Conservation (phyloP, 371 early-diverging fungal species). For the Mucor plumbeus region DNA sequence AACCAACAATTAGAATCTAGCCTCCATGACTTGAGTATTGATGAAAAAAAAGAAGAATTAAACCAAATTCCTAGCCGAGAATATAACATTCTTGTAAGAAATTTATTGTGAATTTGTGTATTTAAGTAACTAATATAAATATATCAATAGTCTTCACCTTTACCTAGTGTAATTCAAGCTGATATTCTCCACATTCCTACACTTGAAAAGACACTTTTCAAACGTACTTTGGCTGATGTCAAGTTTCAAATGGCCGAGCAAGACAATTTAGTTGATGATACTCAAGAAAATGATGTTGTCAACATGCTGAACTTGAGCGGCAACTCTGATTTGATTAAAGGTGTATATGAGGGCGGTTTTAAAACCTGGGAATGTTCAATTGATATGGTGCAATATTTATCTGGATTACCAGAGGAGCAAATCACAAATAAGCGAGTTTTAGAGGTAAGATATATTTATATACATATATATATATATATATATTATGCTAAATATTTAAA, state of each 20-base stretch:
- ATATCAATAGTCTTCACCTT: slow-evolving; percentile 31
- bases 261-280: slow-evolving; percentile 58
- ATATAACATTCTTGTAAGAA: slow-evolving; percentile 44
- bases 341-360: slow-evolving; percentile 93
- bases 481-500: too few relatives aligned
- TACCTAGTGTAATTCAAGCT: slow-evolving; percentile 46
- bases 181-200: slow-evolving; percentile 39
- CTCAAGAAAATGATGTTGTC: slow-evolving; percentile 38
- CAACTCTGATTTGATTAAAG: slow-evolving; percentile 78
- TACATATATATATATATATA: too few relatives aligned
- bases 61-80: slow-evolving; percentile 38
- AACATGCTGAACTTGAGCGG: slow-evolving; percentile 64
- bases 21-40: slow-evolving; percentile 45
- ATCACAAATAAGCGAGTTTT: slow-evolving; percentile 62
- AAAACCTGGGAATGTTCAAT: slow-evolving; percentile 96
- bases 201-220: slow-evolving; percentile 38
- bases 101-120: not conserved
- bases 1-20: slow-evolving; percentile 50
- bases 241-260: slow-evolving; percentile 82
- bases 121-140: too few relatives aligned
- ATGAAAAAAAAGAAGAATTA: slow-evolving; percentile 22
- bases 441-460: slow-evolving; percentile 55
- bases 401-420: slow-evolving; percentile 41
- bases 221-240: slow-evolving; percentile 82
- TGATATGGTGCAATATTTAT: slow-evolving; percentile 79